phyloP scores from a whole-genome alignment of 2,329 filamentous ascomycete genomes.

The Pseudogymnoascus sp. region DNA sequence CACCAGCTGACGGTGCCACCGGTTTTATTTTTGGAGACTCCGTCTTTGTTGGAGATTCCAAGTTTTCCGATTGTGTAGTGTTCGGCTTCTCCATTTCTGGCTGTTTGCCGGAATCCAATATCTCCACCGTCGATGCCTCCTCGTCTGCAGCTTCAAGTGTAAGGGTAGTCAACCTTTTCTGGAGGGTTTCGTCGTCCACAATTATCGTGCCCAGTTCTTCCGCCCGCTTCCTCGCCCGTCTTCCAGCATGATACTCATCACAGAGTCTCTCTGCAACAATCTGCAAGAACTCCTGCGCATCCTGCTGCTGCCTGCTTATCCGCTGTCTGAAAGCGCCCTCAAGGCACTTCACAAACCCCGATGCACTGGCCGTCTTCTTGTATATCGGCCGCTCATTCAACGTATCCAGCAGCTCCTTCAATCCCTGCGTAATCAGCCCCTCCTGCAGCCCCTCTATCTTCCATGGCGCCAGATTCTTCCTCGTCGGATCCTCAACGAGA shows the following conservation, averaged over 20 bases:
- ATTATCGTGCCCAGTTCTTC: slow-evolving; percentile 2
- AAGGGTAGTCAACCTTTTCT: neutral
- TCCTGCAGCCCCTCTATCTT: slow-evolving; percentile 62
- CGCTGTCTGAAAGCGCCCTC: slow-evolving; percentile 81
- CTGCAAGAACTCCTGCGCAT: slow-evolving; percentile 95
- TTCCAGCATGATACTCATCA: slow-evolving; percentile 87
- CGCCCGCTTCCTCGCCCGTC: slow-evolving; percentile 58
- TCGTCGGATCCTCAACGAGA: slow-evolving; percentile 42
- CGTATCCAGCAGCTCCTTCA: slow-evolving; percentile 88
- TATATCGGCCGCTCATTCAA: slow-evolving; percentile 91
- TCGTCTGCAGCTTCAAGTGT: neutral
- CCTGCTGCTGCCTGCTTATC: slow-evolving; percentile 91
- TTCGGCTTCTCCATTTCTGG: neutral
- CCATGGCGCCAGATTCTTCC: slow-evolving; percentile 43
- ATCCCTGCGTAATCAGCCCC: slow-evolving; percentile 72
- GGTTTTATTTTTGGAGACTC: neutral
- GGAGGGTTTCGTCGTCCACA: slow-evolving; percentile 6
- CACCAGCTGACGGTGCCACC: slow-evolving; percentile 18
- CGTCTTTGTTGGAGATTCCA: neutral
- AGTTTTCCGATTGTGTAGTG: neutral
- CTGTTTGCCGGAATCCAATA: slow-evolving; percentile 2
- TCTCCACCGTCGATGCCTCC: slow-evolving; percentile 5
- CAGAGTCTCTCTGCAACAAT: slow-evolving; percentile 84
- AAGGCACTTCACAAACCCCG: slow-evolving; percentile 72
- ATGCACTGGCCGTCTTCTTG: slow-evolving; percentile 85